A percentile compares a stretch with the other conserved stretches of the same genome.
Evolutionary conservation across 1,284 basidiomycete genomes (phyloP).

Genomic region (Rugosomyces carneus): DNA sequence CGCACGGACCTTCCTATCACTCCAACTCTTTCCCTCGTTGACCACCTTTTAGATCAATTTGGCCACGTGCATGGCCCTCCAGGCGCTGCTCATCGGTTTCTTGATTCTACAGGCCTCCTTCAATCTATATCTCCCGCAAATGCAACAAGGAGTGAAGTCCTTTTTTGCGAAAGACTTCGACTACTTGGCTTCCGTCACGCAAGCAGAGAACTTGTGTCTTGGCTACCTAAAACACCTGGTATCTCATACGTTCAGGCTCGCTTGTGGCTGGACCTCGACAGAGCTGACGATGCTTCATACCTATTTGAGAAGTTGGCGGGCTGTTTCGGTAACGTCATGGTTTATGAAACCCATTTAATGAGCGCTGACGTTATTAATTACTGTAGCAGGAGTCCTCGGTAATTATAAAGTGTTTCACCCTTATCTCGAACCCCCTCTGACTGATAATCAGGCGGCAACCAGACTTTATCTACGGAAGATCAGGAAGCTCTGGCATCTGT

Average conservation of each 20-base stretch:
- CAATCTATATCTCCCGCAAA: conserved; percentile 58
- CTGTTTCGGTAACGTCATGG: conserved; percentile 60
- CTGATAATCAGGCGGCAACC: conserved; percentile 41
- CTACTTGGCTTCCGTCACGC: conserved; percentile 59
- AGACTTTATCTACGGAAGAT: conserved; percentile 53
- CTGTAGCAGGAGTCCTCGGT: conserved; percentile 11
- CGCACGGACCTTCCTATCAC: conserved; percentile 39
- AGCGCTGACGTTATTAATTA: not conserved
- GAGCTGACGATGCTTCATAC: conserved; percentile 67
- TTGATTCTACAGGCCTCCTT: conserved; percentile 59
- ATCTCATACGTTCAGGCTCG: conserved; percentile 70
- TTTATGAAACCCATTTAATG: not conserved
- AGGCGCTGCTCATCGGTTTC: conserved; percentile 58
- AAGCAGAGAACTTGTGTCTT: conserved; percentile 59
- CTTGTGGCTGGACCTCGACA: conserved; percentile 64
- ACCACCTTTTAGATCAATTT: conserved; percentile 57
- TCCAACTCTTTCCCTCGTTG: conserved; percentile 64
- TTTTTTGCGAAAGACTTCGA: conserved; percentile 66
- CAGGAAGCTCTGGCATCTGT: conserved; percentile 55
- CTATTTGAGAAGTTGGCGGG: conserved; percentile 74
- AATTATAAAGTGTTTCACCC: not conserved
- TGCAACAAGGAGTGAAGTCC: conserved; percentile 61
- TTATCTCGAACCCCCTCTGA: not conserved
- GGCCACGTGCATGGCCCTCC: conserved; percentile 42
- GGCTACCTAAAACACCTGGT: conserved; percentile 73